A percentile compares a stretch with the other conserved stretches of the same genome.
phyloP scores from a whole-genome alignment of 2,329 filamentous ascomycete genomes.

The Metarhizium brunneum region DNA sequence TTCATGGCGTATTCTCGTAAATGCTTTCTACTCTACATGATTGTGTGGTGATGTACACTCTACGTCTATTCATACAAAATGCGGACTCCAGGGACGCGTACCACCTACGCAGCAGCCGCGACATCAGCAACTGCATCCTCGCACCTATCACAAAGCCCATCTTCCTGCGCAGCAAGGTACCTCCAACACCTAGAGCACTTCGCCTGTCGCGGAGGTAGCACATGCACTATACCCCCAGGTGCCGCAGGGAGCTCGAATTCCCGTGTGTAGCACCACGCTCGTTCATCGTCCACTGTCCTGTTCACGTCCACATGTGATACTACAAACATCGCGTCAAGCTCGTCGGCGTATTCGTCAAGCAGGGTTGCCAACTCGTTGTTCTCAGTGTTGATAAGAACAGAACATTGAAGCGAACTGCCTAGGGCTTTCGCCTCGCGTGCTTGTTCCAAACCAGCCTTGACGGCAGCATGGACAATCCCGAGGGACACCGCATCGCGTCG shows the following conservation, averaged over 20 bases:
- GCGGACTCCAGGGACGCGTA: neutral
- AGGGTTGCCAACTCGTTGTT: constrained; percentile 22
- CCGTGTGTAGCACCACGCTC: constrained; percentile 32
- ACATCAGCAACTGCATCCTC: constrained; percentile 45
- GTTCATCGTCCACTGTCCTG: constrained; percentile 15
- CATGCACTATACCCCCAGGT: constrained; percentile 28
- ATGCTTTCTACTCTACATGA: neutral
- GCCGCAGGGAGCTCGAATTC: constrained; percentile 31
- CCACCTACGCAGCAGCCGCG: constrained; percentile 6
- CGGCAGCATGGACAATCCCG: constrained; percentile 49
- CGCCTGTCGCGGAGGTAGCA: constrained; percentile 38
- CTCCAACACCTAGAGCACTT: constrained; percentile 92
- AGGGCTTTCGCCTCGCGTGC: constrained; percentile 63
- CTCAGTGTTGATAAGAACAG: constrained; percentile 47
- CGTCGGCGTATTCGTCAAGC: constrained; percentile 33
- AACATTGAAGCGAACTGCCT: constrained; percentile 73
- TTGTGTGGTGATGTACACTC: neutral
- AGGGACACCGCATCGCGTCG: constrained; percentile 37
- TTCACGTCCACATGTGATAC: constrained; percentile 54
- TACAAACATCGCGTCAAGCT: constrained; percentile 58
- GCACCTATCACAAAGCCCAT: constrained; percentile 65
- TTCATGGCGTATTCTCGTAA: neutral
- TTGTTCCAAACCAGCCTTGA: constrained; percentile 68
- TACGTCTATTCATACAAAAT: constrained; percentile 1
- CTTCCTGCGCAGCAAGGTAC: constrained; percentile 60